These are phyloP conservation scores for Plasmopara viticola DNA, from an alignment of 352 stramenopile species.

Conservation along the genomic window DNA sequence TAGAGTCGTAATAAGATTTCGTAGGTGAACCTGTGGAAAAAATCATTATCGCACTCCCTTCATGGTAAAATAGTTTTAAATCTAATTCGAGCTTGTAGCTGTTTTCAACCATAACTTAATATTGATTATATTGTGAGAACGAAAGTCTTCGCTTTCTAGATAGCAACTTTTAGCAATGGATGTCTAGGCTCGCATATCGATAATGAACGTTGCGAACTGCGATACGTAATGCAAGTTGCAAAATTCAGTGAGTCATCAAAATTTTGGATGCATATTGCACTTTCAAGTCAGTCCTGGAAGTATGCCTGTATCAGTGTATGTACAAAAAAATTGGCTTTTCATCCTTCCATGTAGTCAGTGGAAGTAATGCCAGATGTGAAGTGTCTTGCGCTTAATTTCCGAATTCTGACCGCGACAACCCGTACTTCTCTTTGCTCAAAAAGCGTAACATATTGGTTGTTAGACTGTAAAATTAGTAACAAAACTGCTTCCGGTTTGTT, in stretches of 20 bases:
- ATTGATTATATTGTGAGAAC: conserved; percentile 19
- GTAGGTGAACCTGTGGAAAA: conserved; percentile 21
- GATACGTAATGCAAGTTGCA: conserved; percentile 88
- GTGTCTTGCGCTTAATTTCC: conserved; percentile 2
- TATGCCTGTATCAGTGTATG: conserved; percentile 55
- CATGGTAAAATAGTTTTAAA: conserved; percentile 1
- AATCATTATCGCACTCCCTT: conserved; percentile 18
- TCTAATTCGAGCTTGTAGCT: conserved; percentile 2
- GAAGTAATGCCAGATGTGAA: conserved; percentile 1
- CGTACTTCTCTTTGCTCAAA: neutral
- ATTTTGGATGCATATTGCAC: conserved; percentile 88
- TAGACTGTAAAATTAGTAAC: neutral
- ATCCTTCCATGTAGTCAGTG: conserved; percentile 11
- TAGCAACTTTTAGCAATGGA: conserved; percentile 36
- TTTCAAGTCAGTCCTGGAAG: conserved; percentile 65
- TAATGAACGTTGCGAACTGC: conserved; percentile 89
- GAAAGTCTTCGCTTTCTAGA: conserved; percentile 71
- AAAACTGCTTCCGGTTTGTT: too few species aligned
- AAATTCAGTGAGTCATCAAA: conserved; percentile 87
- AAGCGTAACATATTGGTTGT: neutral
- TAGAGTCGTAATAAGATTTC: conserved; percentile 16
- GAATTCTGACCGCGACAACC: neutral
- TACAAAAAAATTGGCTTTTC: conserved; percentile 17
- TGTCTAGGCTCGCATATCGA: conserved; percentile 71
- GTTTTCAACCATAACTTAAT: conserved; percentile 32